These are phyloP conservation scores for Arachis stenosperma DNA, from an alignment of 306 rosid species.

Conservation along the genomic window DNA sequence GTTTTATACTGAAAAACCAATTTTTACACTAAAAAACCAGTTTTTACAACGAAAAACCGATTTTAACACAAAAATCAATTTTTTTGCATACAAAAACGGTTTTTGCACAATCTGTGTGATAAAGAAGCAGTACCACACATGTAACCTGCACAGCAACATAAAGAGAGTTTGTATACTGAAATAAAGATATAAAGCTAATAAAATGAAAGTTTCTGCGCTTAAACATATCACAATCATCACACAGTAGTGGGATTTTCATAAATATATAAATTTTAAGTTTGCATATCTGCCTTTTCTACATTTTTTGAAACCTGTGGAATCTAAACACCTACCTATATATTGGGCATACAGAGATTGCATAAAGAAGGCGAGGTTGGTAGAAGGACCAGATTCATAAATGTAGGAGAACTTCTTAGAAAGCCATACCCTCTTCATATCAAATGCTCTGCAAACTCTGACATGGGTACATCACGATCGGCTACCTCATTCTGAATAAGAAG, in stretches of 20 bases:
- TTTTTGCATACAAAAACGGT: no score
- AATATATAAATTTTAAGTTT: background rate
- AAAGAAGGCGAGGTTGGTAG: no score
- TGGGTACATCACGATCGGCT: no score
- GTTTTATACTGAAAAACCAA: no score
- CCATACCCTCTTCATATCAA: slow-evolving; percentile 56
- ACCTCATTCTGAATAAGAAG: no score
- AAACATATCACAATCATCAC: background rate
- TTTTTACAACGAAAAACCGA: no score
- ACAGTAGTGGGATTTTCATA: background rate
- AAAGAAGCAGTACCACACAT: slow-evolving; percentile 53
- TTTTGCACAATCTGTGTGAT: slow-evolving; percentile 46
- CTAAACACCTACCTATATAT: slow-evolving; percentile 59
- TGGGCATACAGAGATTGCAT: slow-evolving; percentile 74
- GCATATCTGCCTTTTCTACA: slow-evolving; percentile 8
- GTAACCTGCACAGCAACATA: slow-evolving; percentile 60
- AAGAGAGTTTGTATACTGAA: slow-evolving; percentile 23
- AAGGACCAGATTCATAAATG: no score
- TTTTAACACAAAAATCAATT: no score
- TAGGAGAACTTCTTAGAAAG: slow-evolving; percentile 30
- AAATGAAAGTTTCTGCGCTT: background rate
- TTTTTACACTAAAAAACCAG: no score
- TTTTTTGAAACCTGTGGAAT: background rate
- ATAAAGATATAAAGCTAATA: slow-evolving; percentile 5
- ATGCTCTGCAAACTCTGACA: no score